Conservation (phyloP, 1,284 basidiomycete genomes). For the Cutaneotrichosporon cyanovorans region DNA sequence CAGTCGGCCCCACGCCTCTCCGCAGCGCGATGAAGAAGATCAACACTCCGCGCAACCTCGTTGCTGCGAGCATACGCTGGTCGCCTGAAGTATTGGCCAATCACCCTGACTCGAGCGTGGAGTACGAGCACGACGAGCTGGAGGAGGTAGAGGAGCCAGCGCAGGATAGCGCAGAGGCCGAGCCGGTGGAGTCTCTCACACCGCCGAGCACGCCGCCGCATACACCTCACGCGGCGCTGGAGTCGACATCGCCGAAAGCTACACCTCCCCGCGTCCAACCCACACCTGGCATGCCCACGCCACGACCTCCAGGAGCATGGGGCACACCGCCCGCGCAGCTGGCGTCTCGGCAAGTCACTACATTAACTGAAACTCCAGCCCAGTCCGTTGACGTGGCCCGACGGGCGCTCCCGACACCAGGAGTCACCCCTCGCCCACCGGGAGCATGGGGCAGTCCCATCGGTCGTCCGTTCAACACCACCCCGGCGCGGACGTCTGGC, state of each 20-base stretch:
- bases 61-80: conserved; percentile 1
- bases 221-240: neutral
- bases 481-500: conserved; percentile 6
- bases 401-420: neutral
- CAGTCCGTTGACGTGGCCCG: no score
- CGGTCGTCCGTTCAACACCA: neutral
- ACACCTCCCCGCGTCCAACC: conserved; percentile 1
- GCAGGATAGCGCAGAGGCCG: neutral
- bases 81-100: conserved; percentile 3
- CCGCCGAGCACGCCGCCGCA: neutral
- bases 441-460: conserved; percentile 16
- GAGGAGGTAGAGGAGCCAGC: neutral
- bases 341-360: conserved; percentile 1
- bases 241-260: conserved; percentile 3
- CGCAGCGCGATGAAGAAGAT: conserved; percentile 1
- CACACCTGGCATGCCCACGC: conserved; percentile 9
- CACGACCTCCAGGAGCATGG: conserved; percentile 24
- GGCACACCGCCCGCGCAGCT: neutral
- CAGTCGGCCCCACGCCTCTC: neutral
- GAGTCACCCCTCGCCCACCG: conserved; percentile 24
- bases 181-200: neutral
- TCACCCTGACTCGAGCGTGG: neutral
- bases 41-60: neutral
- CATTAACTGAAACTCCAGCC: no score
- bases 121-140: no score